These are phyloP conservation scores for Tilletia walkeri DNA, from an alignment of 1,284 basidiomycete species.

Conservation along the genomic window DNA sequence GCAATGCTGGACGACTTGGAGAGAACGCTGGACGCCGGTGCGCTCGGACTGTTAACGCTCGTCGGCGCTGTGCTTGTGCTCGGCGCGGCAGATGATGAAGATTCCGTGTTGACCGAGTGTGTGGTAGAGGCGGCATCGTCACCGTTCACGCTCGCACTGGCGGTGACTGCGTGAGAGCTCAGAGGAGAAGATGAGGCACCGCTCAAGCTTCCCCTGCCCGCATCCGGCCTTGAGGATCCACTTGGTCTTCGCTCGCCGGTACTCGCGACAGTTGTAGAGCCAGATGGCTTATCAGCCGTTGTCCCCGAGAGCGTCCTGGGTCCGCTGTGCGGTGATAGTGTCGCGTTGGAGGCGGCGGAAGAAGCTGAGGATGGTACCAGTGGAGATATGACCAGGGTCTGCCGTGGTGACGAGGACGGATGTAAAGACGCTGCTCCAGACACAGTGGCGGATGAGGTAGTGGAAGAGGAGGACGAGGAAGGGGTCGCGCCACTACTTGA, in stretches of 20 bases:
- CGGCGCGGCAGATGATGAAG: not conserved
- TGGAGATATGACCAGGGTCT: not conserved
- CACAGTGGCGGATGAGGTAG: not conserved
- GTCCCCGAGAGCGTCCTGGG: not conserved
- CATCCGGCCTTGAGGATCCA: not conserved
- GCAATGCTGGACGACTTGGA: not conserved
- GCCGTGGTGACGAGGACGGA: not conserved
- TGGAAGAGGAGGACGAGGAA: not conserved
- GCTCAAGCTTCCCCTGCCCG: not conserved
- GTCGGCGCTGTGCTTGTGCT: slow-evolving; percentile 11
- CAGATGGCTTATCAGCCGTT: not conserved
- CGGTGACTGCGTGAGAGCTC: not conserved
- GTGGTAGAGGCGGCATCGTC: slow-evolving; percentile 14
- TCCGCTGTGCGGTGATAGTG: not conserved
- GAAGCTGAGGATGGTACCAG: not conserved
- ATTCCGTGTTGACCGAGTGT: slow-evolving; percentile 2
- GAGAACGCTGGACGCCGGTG: not conserved
- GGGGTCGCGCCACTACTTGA: not conserved
- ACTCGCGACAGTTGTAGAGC: not conserved
- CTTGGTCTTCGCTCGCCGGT: not conserved
- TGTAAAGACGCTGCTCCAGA: not conserved
- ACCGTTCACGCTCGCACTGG: slow-evolving; percentile 12
- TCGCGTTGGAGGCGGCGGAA: not conserved
- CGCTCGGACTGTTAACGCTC: not conserved
- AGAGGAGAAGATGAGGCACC: not conserved